These are phyloP conservation scores for Aspergillus tanneri DNA, from an alignment of 2,329 filamentous ascomycete species.

Conservation along the genomic window DNA sequence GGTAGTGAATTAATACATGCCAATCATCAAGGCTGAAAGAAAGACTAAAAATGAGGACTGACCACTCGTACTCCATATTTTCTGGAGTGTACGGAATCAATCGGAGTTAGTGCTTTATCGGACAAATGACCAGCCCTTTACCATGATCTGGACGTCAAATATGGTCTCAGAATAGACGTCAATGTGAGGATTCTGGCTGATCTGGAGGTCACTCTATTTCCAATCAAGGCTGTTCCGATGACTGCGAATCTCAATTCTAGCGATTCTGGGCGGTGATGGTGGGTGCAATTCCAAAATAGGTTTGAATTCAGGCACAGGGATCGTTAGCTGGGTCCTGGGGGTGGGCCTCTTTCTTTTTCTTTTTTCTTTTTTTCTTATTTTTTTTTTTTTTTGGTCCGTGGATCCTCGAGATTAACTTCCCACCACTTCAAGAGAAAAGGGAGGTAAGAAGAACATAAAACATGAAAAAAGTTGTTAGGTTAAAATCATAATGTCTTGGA, in stretches of 20 bases:
- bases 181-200: no score
- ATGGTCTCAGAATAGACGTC: no score
- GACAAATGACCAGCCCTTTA: no score
- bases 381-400: not conserved
- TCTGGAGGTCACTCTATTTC: no score
- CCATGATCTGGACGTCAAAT: no score
- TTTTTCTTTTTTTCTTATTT: not conserved
- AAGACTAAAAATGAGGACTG: not conserved
- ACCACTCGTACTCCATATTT: not conserved
- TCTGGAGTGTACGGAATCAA: not conserved
- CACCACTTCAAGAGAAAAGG: not conserved
- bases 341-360: constrained; percentile 7
- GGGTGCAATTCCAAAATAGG: not conserved
- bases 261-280: not conserved
- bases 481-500: not conserved
- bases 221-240: no score
- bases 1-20: not conserved
- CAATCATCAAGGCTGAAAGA: not conserved
- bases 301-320: constrained; percentile 13
- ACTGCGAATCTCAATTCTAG: not conserved
- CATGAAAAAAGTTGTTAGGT: not conserved
- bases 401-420: not conserved
- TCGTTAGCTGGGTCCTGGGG: constrained; percentile 12
- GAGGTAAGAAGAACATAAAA: not conserved
- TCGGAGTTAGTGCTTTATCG: no score